phyloP scores from a whole-genome alignment of 2,329 filamentous ascomycete species.

The Fusarium equiseti region DNA sequence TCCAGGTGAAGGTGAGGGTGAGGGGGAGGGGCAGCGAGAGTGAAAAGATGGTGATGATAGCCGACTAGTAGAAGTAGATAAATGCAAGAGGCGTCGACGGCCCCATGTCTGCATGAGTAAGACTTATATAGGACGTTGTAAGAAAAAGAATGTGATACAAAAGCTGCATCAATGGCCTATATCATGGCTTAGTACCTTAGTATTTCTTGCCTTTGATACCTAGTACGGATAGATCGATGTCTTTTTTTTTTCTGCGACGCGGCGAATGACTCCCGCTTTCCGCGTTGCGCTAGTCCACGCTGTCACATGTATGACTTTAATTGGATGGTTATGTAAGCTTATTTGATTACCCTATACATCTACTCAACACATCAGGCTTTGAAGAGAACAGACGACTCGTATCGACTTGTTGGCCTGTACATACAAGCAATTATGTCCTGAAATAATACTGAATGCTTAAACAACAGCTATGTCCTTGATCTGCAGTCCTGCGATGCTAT shows the following conservation, averaged over 20 bases:
- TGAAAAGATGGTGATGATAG: neutral
- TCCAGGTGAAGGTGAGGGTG: neutral
- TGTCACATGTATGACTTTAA: slow-evolving; percentile 31
- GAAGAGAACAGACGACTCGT: neutral
- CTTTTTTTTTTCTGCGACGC: slow-evolving; percentile 37
- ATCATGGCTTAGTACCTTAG: slow-evolving; percentile 2
- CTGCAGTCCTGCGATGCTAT: rapidly evolving
- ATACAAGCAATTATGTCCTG: neutral
- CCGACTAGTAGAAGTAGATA: slow-evolving; percentile 31
- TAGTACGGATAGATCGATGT: neutral
- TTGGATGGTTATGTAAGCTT: neutral
- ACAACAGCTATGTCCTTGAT: no score
- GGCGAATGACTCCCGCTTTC: slow-evolving; percentile 34
- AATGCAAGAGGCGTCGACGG: slow-evolving; percentile 33
- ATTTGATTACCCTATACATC: slow-evolving; percentile 11
- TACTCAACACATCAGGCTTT: neutral
- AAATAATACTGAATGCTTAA: no score
- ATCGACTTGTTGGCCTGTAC: neutral
- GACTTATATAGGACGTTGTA: neutral
- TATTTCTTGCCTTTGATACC: neutral
- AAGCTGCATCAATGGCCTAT: slow-evolving; percentile 6
- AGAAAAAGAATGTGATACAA: slow-evolving; percentile 3
- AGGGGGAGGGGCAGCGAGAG: neutral
- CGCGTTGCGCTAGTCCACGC: slow-evolving; percentile 32
- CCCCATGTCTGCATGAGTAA: slow-evolving; percentile 50